Conservation (phyloP, 176 grass and related monocot genomes). For the Tuctoria greenei region DNA sequence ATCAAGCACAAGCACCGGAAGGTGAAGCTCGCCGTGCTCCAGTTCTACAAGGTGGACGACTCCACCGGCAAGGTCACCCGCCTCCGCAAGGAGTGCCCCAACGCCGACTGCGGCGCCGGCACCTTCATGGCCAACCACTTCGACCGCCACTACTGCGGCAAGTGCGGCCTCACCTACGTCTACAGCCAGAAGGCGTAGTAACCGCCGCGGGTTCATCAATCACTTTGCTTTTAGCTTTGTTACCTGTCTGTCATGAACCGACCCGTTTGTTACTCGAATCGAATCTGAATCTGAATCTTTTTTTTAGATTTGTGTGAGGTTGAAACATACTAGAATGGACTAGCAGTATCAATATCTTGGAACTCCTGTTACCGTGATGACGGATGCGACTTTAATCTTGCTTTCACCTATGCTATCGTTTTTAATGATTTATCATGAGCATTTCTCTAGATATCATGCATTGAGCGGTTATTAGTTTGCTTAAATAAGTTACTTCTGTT, state of each 20-base stretch:
- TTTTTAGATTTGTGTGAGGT: slow-evolving; percentile 21
- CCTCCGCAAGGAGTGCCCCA: slow-evolving; percentile 80
- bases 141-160: slow-evolving; percentile 85
- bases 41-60: slow-evolving; percentile 85
- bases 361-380: slow-evolving; percentile 13
- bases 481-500: too few species aligned
- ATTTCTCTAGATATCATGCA: too few species aligned
- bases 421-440: too few species aligned
- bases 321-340: slow-evolving; percentile 19
- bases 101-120: slow-evolving; percentile 70
- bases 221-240: too few species aligned
- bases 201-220: too few species aligned
- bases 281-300: neutral
- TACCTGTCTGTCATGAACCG: too few species aligned
- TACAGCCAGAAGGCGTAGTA: slow-evolving; percentile 75
- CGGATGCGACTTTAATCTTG: slow-evolving; percentile 31
- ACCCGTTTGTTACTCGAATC: slow-evolving; percentile 28
- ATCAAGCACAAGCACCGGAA: slow-evolving; percentile 84
- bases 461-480: too few species aligned
- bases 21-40: slow-evolving; percentile 75
- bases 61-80: slow-evolving; percentile 70
- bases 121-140: slow-evolving; percentile 89
- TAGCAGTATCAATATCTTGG: slow-evolving; percentile 33
- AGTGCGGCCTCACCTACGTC: slow-evolving; percentile 86
- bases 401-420: neutral